A percentile compares a stretch with the other conserved stretches of the same genome.
Evolutionary conservation across 2,329 filamentous ascomycete genomes (phyloP).

Genomic region (Aspergillus quadrilineatus): DNA sequence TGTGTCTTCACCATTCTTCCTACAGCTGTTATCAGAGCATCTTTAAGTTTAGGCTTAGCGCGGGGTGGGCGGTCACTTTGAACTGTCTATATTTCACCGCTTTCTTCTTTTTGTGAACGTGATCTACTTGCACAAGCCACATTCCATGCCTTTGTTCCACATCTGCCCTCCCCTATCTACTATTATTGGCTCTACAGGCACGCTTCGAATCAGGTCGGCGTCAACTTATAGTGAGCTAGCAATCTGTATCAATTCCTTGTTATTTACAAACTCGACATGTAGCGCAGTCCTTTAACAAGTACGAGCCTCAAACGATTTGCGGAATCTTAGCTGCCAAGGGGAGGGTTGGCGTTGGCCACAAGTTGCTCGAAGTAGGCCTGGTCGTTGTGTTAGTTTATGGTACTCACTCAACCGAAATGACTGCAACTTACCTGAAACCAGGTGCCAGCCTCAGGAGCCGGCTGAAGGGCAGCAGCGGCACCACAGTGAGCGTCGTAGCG

Average conservation of each 20-base stretch:
- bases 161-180: background rate
- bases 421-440: constrained; percentile 59
- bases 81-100: constrained; percentile 18
- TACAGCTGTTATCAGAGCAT: constrained; percentile 26
- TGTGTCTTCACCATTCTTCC: constrained; percentile 23
- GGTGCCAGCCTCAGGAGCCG: constrained; percentile 67
- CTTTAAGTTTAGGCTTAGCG: constrained; percentile 25
- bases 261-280: too few relatives aligned
- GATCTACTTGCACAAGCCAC: background rate
- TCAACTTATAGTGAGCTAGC: too few relatives aligned
- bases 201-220: too few relatives aligned
- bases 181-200: too few relatives aligned
- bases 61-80: constrained; percentile 29
- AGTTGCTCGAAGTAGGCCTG: constrained; percentile 33
- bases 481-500: constrained; percentile 60
- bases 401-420: constrained; percentile 18
- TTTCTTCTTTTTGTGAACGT: background rate
- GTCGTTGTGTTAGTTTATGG: background rate
- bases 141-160: background rate
- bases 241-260: too few relatives aligned
- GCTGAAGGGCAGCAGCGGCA: constrained; percentile 54
- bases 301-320: constrained; percentile 1
- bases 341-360: constrained; percentile 29
- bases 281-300: background rate
- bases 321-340: constrained; percentile 13